A percentile compares a stretch with the other conserved stretches of the same genome.
phyloP scores from a whole-genome alignment of 2,329 filamentous ascomycete genomes.

The Penicillium sp. region DNA sequence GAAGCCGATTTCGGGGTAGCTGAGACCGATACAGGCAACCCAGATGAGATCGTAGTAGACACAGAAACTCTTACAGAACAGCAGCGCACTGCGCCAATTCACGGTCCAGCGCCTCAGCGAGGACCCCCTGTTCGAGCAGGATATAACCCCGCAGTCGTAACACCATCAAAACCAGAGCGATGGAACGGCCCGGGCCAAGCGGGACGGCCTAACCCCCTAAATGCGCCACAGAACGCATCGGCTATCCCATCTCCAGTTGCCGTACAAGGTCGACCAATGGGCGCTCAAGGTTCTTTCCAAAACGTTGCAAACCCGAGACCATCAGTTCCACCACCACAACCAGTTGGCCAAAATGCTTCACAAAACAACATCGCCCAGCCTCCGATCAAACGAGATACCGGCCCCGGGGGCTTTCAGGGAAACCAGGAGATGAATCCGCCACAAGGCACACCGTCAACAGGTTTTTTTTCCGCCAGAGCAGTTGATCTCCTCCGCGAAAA shows the following conservation, averaged over 20 bases:
- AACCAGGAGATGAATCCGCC: conserved; percentile 29
- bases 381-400: conserved; percentile 28
- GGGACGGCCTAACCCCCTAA: conserved; percentile 25
- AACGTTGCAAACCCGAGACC: conserved; percentile 22
- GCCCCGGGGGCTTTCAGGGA: not conserved
- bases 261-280: conserved; percentile 17
- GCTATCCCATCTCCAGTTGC: conserved; percentile 14
- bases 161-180: conserved; percentile 41
- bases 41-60: conserved; percentile 69
- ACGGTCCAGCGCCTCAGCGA: conserved; percentile 20
- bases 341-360: conserved; percentile 8
- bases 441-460: conserved; percentile 34
- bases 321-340: conserved; percentile 18
- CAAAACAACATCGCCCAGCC: conserved; percentile 17
- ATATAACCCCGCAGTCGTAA: conserved; percentile 29
- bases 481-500: conserved; percentile 57
- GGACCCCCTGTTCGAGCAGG: conserved; percentile 18
- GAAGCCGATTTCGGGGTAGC: conserved; percentile 70
- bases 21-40: conserved; percentile 62
- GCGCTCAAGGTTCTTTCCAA: conserved; percentile 17
- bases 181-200: conserved; percentile 24
- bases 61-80: conserved; percentile 25
- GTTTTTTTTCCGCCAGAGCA: conserved; percentile 70
- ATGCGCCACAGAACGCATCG: conserved; percentile 21
- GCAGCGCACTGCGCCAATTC: conserved; percentile 28